A percentile compares a stretch with the other conserved stretches of the same genome.
phyloP scores from a whole-genome alignment of 176 grass and related monocot genomes.

The Carex parvula region DNA sequence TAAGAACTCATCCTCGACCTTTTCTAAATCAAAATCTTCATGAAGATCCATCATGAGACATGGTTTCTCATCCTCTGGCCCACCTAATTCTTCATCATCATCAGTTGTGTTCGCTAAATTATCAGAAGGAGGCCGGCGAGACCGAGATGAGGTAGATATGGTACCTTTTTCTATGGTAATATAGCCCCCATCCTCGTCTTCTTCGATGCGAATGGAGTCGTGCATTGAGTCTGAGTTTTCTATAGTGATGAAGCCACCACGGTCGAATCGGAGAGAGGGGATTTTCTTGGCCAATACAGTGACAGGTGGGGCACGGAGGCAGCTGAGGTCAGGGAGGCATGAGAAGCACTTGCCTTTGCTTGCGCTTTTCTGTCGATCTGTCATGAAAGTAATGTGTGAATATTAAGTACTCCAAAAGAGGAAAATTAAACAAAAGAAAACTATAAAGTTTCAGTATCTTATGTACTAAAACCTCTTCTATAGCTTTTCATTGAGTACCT shows the following conservation, averaged over 20 bases:
- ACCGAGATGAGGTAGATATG: constrained; percentile 44
- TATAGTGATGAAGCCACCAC: constrained; percentile 80
- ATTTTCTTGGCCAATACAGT: constrained; percentile 29
- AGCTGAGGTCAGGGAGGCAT: constrained; percentile 76
- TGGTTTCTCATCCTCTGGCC: constrained; percentile 64
- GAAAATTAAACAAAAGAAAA: constrained; percentile 7
- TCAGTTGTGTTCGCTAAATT: constrained; percentile 31
- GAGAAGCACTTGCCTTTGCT: constrained; percentile 58
- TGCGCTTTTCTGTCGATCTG: constrained; percentile 32
- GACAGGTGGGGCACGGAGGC: constrained; percentile 44
- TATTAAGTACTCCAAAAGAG: background rate
- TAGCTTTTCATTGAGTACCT: background rate
- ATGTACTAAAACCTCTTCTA: constrained; percentile 1
- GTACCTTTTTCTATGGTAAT: constrained; percentile 82
- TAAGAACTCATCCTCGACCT: constrained; percentile 89
- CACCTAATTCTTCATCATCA: constrained; percentile 22
- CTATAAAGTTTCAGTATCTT: background rate
- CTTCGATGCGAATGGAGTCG: constrained; percentile 31
- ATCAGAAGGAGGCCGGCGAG: constrained; percentile 32
- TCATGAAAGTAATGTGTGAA: background rate
- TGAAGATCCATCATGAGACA: constrained; percentile 64
- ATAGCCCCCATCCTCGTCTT: constrained; percentile 71
- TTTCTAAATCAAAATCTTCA: constrained; percentile 54
- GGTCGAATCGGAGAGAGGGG: constrained; percentile 37
- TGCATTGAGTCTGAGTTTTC: constrained; percentile 60